Percentiles rank a stretch among this genome's conserved stretches.
Conservation (phyloP, 1,284 basidiomycete genomes). For the Kwoniella shivajii region DNA sequence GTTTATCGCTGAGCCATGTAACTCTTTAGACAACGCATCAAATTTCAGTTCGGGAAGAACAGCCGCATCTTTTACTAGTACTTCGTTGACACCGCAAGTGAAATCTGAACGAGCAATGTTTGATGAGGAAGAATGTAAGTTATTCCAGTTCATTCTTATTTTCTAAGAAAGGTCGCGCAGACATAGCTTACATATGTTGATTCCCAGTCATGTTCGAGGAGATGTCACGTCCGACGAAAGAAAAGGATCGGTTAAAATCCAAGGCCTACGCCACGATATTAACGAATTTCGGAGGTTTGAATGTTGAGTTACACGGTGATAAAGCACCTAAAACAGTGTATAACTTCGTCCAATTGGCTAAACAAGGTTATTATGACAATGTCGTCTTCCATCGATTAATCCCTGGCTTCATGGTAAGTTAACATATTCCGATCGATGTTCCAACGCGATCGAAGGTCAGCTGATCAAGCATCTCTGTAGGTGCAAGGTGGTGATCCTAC, state of each 20-base stretch:
- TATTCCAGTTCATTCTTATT: slow-evolving; percentile 4
- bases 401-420: slow-evolving; percentile 89
- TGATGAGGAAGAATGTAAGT: slow-evolving; percentile 72
- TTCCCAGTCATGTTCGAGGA: slow-evolving; percentile 89
- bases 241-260: slow-evolving; percentile 84
- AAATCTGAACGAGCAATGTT: slow-evolving; percentile 78
- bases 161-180: too few relatives aligned
- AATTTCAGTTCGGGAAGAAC: slow-evolving; percentile 87
- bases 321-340: slow-evolving; percentile 97
- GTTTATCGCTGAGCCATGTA: too few relatives aligned
- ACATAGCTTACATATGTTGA: not conserved
- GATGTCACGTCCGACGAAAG: slow-evolving; percentile 78
- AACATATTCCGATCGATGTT: not conserved
- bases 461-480: slow-evolving; percentile 52
- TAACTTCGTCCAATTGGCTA: slow-evolving; percentile 92
- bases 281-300: slow-evolving; percentile 85
- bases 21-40: slow-evolving; percentile 75
- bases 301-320: slow-evolving; percentile 75
- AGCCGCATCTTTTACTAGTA: slow-evolving; percentile 91
- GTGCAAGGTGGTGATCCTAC: slow-evolving; percentile 96
- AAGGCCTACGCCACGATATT: slow-evolving; percentile 88
- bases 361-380: slow-evolving; percentile 84
- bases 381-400: slow-evolving; percentile 84
- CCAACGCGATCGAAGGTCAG: not conserved
- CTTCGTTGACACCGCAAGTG: slow-evolving; percentile 79